Percentiles rank a stretch among this genome's conserved stretches.
Evolutionary conservation across 164 flowering plant species (phyloP).

Genomic region (Magnolia sinica): DNA sequence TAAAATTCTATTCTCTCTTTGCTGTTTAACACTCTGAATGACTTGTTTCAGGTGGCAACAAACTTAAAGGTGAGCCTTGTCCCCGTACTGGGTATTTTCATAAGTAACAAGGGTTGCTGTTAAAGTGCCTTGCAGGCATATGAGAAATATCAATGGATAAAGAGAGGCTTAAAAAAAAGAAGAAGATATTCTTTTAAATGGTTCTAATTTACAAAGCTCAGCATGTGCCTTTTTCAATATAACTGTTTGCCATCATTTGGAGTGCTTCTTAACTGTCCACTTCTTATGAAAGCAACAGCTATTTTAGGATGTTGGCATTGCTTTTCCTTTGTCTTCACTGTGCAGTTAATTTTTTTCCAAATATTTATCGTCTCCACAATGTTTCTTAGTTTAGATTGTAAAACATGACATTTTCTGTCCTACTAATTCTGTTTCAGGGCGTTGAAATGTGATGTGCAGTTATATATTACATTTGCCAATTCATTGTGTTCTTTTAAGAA

Average conservation of each 20-base stretch:
- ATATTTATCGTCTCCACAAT: background rate
- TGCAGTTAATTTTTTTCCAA: background rate
- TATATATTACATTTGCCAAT: too few relatives aligned
- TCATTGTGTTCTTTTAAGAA: too few relatives aligned
- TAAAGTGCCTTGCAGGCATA: background rate
- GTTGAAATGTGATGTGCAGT: too few relatives aligned
- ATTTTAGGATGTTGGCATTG: background rate
- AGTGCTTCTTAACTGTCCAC: background rate
- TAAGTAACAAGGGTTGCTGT: background rate
- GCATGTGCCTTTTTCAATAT: too few relatives aligned
- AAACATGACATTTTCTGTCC: too few relatives aligned
- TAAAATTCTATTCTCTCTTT: background rate
- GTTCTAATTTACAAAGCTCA: too few relatives aligned
- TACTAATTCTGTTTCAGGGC: too few relatives aligned
- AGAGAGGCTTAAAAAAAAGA: background rate
- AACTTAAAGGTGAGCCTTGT: conserved; percentile 58
- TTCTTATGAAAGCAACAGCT: background rate
- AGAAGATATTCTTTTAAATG: too few relatives aligned
- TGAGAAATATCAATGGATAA: background rate
- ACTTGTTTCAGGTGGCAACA: conserved; percentile 52
- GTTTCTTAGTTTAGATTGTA: background rate
- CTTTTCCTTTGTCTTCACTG: background rate
- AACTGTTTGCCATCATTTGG: too few relatives aligned
- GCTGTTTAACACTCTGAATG: conserved; percentile 15
- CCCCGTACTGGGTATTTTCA: conserved; percentile 14